Conservation (phyloP, 805 yeast species). For the Candida corydali region DNA sequence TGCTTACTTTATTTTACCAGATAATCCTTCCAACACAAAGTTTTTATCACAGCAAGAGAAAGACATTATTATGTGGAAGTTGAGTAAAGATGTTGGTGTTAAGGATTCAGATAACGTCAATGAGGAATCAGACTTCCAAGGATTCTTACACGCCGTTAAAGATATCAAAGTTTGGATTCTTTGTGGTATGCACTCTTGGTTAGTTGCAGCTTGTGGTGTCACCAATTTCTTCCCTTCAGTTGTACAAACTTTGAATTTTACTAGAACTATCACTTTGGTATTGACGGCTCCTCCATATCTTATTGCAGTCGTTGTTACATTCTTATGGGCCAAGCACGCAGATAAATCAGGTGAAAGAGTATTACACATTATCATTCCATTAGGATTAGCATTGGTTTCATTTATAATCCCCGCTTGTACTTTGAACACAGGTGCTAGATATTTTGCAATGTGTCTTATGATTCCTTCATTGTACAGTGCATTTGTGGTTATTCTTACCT, state of each 20-base stretch:
- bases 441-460: conserved; percentile 58
- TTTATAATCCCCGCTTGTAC: conserved; percentile 49
- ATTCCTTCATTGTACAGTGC: conserved; percentile 53
- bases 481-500: conserved; percentile 48
- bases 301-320: conserved; percentile 47
- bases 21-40: conserved; percentile 48
- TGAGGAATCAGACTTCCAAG: conserved; percentile 31
- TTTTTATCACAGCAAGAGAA: conserved; percentile 43
- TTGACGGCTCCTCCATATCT: conserved; percentile 59
- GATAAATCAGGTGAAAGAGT: conserved; percentile 53
- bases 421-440: conserved; percentile 52
- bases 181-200: conserved; percentile 39
- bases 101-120: conserved; percentile 33
- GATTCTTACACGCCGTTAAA: conserved; percentile 31
- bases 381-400: conserved; percentile 38
- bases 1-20: conserved; percentile 48
- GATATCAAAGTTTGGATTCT: conserved; percentile 48
- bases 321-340: conserved; percentile 52
- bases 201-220: conserved; percentile 59
- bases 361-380: conserved; percentile 44
- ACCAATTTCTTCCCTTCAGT: conserved; percentile 61
- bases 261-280: conserved; percentile 46
- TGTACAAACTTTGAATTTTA: conserved; percentile 51
- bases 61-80: conserved; percentile 39
- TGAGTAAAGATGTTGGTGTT: conserved; percentile 35